These are phyloP conservation scores for Colletotrichum kahawae DNA, from an alignment of 2,329 filamentous ascomycete species.

Conservation along the genomic window DNA sequence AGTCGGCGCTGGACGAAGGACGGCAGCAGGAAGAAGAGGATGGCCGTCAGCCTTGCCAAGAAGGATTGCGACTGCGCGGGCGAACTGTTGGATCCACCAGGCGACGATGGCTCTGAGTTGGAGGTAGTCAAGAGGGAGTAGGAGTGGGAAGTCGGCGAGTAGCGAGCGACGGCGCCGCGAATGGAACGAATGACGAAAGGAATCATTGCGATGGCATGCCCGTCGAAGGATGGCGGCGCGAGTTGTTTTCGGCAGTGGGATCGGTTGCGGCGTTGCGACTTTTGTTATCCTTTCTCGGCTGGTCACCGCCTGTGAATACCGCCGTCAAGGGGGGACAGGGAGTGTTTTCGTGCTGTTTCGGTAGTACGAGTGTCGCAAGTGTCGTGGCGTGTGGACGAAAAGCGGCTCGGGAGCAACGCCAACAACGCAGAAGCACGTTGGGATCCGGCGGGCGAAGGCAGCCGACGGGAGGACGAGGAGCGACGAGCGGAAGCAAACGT, in stretches of 20 bases:
- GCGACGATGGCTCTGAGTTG: slow-evolving; percentile 5
- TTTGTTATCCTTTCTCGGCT: background rate
- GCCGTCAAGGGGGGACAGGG: background rate
- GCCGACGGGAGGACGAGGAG: background rate
- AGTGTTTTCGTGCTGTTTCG: background rate
- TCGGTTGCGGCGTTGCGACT: background rate
- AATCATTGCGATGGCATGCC: slow-evolving; percentile 21
- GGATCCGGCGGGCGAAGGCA: background rate
- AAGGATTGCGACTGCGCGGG: background rate
- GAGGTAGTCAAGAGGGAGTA: slow-evolving; percentile 7
- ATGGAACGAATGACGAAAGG: slow-evolving; percentile 20
- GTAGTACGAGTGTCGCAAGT: background rate
- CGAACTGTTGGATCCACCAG: background rate
- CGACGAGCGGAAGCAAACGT: background rate
- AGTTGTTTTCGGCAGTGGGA: background rate
- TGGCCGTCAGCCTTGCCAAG: slow-evolving; percentile 1
- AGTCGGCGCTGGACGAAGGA: slow-evolving; percentile 35
- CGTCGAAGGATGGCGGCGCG: background rate
- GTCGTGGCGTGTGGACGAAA: background rate
- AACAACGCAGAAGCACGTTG: background rate
- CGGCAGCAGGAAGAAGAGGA: slow-evolving; percentile 31
- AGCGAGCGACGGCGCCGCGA: slow-evolving; percentile 17
- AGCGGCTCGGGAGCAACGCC: background rate
- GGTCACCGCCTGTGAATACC: background rate
- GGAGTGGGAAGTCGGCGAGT: slow-evolving; percentile 7